A percentile compares a stretch with the other conserved stretches of the same genome.
phyloP scores from a whole-genome alignment of 768 basidiomycete species.

The Tulasnella sp. region DNA sequence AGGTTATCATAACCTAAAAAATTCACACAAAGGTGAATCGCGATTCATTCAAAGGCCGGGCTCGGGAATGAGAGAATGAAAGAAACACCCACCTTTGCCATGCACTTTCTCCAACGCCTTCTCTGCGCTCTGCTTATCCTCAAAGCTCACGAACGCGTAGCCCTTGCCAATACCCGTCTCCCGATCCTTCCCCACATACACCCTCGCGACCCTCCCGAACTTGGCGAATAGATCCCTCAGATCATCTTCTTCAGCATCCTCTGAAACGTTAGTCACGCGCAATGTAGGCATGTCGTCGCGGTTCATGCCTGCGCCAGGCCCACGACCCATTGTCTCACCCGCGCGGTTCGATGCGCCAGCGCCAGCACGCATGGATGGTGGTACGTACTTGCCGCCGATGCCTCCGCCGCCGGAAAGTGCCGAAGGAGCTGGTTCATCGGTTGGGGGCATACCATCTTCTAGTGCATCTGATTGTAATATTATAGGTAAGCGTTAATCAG shows the following conservation, averaged over 20 bases:
- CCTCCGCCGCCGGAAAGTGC: constrained; percentile 25
- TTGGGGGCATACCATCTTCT: constrained; percentile 10
- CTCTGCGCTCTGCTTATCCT: constrained; percentile 67
- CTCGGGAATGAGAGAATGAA: not conserved
- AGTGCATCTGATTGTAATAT: constrained; percentile 8
- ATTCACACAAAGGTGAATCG: not conserved
- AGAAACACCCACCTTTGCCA: constrained; percentile 46
- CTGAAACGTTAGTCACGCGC: constrained; percentile 92
- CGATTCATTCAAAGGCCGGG: too few species aligned
- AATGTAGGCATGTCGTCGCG: constrained; percentile 93
- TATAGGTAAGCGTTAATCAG: too few species aligned
- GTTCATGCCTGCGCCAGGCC: constrained; percentile 33
- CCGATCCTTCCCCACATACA: constrained; percentile 89
- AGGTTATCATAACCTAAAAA: constrained; percentile 63
- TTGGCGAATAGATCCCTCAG: constrained; percentile 78
- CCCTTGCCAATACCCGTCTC: constrained; percentile 94
- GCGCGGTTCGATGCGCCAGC: constrained; percentile 34
- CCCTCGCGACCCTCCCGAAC: constrained; percentile 78
- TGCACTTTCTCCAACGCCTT: constrained; percentile 85
- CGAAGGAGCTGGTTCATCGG: constrained; percentile 32
- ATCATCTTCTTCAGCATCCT: constrained; percentile 91
- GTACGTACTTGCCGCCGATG: constrained; percentile 81
- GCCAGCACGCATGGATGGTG: constrained; percentile 75
- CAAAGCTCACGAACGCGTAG: constrained; percentile 95
- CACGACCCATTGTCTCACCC: constrained; percentile 66